Conservation (phyloP, 2,329 filamentous ascomycete genomes). For the Aspergillus puulaauensis region DNA sequence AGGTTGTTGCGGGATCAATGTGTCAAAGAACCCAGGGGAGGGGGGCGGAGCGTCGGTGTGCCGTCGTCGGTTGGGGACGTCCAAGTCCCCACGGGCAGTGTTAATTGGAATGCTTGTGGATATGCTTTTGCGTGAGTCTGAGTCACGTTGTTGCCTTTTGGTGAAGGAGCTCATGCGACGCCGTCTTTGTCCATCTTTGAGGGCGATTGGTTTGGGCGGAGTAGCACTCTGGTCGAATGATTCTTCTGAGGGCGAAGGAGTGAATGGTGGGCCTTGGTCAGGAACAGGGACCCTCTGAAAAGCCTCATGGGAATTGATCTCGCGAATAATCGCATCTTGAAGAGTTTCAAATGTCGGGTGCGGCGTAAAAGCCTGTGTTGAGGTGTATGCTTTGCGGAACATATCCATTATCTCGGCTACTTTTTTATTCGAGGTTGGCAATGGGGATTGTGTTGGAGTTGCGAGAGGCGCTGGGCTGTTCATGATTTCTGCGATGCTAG, state of each 20-base stretch:
- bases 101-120: slow-evolving; percentile 26
- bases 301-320: slow-evolving; percentile 46
- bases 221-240: slow-evolving; percentile 21
- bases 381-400: slow-evolving; percentile 39
- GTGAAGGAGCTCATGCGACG: slow-evolving; percentile 31
- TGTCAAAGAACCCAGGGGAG: slow-evolving; percentile 29
- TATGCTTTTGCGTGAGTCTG: slow-evolving; percentile 30
- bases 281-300: slow-evolving; percentile 37
- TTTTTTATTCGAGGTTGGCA: slow-evolving; percentile 30
- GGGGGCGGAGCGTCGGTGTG: slow-evolving; percentile 44
- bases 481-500: slow-evolving; percentile 44
- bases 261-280: slow-evolving; percentile 32
- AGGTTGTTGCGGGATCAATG: slow-evolving; percentile 14
- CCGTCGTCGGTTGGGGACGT: slow-evolving; percentile 29
- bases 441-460: slow-evolving; percentile 24
- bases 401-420: slow-evolving; percentile 43
- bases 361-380: slow-evolving; percentile 27
- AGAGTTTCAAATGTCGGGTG: slow-evolving; percentile 42
- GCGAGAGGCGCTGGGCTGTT: slow-evolving; percentile 37
- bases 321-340: slow-evolving; percentile 44
- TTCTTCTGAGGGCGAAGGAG: slow-evolving; percentile 27
- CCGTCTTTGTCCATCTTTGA: slow-evolving; percentile 33
- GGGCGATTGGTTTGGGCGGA: slow-evolving; percentile 21
- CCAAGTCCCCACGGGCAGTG: neutral
- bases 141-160: slow-evolving; percentile 26